phyloP scores from a whole-genome alignment of 2,329 filamentous ascomycete species.

The Fusarium penzigii region DNA sequence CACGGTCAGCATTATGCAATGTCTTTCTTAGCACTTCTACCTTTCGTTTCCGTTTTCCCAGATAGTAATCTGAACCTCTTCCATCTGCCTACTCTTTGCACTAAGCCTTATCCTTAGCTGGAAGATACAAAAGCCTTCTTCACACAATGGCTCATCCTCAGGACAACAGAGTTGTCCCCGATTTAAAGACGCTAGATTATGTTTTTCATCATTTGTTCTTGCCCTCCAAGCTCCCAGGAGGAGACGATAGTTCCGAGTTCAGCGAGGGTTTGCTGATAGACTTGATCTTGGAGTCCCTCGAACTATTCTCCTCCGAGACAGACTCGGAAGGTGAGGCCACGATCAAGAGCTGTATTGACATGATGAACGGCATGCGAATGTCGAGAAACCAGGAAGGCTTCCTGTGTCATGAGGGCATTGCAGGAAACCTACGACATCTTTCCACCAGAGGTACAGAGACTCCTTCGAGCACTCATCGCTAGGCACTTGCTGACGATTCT shows the following conservation, averaged over 20 bases:
- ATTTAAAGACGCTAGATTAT: slow-evolving; percentile 4
- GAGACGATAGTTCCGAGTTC: slow-evolving; percentile 7
- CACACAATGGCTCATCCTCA: too few species aligned
- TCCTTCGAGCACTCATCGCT: neutral
- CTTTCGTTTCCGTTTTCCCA: too few species aligned
- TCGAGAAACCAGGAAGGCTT: neutral
- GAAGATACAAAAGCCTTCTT: too few species aligned
- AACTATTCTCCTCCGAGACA: slow-evolving; percentile 1
- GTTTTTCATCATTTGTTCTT: slow-evolving; percentile 34
- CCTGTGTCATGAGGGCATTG: slow-evolving; percentile 2
- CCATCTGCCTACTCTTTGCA: too few species aligned
- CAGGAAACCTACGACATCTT: slow-evolving; percentile 1
- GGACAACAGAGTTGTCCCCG: too few species aligned
- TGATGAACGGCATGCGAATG: slow-evolving; percentile 9
- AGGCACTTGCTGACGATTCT: neutral
- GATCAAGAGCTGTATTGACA: slow-evolving; percentile 1
- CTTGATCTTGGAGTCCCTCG: slow-evolving; percentile 9
- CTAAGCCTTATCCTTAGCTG: too few species aligned
- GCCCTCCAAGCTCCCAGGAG: slow-evolving; percentile 30
- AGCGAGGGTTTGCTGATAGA: slow-evolving; percentile 2
- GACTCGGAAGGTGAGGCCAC: neutral
- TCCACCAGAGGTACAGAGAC: slow-evolving; percentile 1
- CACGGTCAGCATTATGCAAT: too few species aligned
- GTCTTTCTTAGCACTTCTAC: too few species aligned
- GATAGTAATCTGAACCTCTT: too few species aligned